A percentile compares a stretch with the other conserved stretches of the same genome.
phyloP scores from a whole-genome alignment of 805 yeast genomes.

The Torulaspora franciscae region DNA sequence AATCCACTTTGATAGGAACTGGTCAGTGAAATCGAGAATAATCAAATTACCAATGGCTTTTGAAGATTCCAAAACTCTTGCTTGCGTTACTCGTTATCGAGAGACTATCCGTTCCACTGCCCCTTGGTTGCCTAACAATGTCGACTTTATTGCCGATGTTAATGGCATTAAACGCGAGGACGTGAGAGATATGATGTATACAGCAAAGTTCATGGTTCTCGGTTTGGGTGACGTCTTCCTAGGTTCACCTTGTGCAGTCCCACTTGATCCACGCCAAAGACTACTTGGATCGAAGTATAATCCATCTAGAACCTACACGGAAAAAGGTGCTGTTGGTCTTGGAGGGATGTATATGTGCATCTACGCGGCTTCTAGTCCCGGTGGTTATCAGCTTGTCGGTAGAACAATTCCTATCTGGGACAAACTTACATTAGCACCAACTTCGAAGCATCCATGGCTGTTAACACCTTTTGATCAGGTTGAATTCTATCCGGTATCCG shows the following conservation, averaged over 20 bases:
- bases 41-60: slow-evolving; percentile 92
- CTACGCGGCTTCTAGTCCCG: slow-evolving; percentile 97
- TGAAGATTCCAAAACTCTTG: slow-evolving; percentile 84
- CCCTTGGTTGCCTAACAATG: slow-evolving; percentile 97
- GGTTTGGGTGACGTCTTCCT: slow-evolving; percentile 96
- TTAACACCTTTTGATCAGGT: slow-evolving; percentile 89
- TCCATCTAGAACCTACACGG: slow-evolving; percentile 93
- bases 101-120: slow-evolving; percentile 92
- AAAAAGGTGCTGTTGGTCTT: slow-evolving; percentile 95
- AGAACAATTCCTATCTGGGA: slow-evolving; percentile 98
- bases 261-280: slow-evolving; percentile 93
- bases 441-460: slow-evolving; percentile 75
- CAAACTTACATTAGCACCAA: slow-evolving; percentile 68
- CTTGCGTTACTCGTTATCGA: slow-evolving; percentile 83
- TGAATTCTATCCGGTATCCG: slow-evolving; percentile 88
- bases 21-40: slow-evolving; percentile 82
- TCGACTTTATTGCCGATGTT: slow-evolving; percentile 87
- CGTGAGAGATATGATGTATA: slow-evolving; percentile 78
- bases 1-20: slow-evolving; percentile 65
- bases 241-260: slow-evolving; percentile 98
- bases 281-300: slow-evolving; percentile 90
- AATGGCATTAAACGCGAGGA: slow-evolving; percentile 73
- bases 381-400: slow-evolving; percentile 96
- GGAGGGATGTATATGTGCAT: slow-evolving; percentile 99
- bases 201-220: slow-evolving; percentile 85